Evolutionary conservation across 2,329 filamentous ascomycete genomes (phyloP).

Genomic region (Cordyceps cateniannulata): DNA sequence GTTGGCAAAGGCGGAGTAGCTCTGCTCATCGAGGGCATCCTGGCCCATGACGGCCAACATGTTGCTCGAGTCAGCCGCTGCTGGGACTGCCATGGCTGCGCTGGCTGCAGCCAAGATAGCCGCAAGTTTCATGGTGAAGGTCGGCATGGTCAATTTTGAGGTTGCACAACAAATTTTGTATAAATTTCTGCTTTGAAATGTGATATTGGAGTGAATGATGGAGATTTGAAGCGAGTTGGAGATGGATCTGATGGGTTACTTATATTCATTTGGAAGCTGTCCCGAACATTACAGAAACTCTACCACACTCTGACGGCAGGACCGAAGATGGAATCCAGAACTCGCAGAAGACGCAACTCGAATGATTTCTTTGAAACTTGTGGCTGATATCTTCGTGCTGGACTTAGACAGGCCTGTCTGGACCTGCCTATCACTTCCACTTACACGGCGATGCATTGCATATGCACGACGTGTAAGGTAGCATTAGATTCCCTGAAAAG

Average conservation of each 20-base stretch:
- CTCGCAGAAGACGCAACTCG: background rate
- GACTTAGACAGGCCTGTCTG: background rate
- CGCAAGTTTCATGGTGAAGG: background rate
- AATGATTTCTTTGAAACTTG: background rate
- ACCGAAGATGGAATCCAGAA: background rate
- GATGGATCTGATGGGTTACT: background rate
- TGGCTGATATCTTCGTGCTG: background rate
- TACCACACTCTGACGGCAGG: background rate
- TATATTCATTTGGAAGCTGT: background rate
- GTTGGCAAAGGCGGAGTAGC: background rate
- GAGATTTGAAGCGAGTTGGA: background rate
- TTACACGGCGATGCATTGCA: background rate
- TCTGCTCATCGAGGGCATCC: background rate
- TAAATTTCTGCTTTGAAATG: no score
- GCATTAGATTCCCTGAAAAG: background rate
- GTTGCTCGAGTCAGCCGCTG: background rate
- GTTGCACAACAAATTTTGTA: background rate
- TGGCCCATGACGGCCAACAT: background rate
- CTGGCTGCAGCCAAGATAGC: background rate
- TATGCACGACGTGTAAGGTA: background rate
- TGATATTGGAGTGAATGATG: background rate
- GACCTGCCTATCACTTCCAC: background rate
- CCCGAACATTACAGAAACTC: background rate
- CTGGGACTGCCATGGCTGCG: background rate
- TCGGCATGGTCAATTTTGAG: background rate